A percentile compares a stretch with the other conserved stretches of the same genome.
These are phyloP conservation scores for Microcera coccophila DNA, from an alignment of 2,329 filamentous ascomycete species.

Conservation along the genomic window DNA sequence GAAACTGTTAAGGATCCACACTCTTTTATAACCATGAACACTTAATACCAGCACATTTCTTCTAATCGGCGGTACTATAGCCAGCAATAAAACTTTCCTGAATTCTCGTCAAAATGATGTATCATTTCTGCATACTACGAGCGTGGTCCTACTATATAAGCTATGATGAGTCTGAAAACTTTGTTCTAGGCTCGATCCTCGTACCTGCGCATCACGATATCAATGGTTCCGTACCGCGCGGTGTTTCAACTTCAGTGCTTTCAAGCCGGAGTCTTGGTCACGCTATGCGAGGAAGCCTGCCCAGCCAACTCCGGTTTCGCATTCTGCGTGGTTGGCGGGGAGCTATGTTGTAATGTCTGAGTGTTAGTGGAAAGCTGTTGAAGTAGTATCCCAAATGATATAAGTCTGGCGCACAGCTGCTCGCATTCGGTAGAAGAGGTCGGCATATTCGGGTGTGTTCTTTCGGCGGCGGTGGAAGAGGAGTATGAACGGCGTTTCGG, in stretches of 20 bases:
- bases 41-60: slow-evolving; percentile 16
- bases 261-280: too few relatives aligned
- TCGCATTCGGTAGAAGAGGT: slow-evolving; percentile 27
- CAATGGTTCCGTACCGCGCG: too few relatives aligned
- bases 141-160: background rate
- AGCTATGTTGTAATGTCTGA: slow-evolving; percentile 15
- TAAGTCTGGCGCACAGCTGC: slow-evolving; percentile 31
- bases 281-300: too few relatives aligned
- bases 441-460: too few relatives aligned
- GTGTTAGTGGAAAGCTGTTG: slow-evolving; percentile 33
- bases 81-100: slow-evolving; percentile 22
- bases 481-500: too few relatives aligned
- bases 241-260: too few relatives aligned
- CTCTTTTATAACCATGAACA: slow-evolving; percentile 22
- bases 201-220: too few relatives aligned
- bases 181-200: too few relatives aligned
- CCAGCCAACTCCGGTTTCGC: slow-evolving; percentile 11
- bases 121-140: background rate
- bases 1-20: slow-evolving; percentile 23
- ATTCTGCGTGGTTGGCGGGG: slow-evolving; percentile 5
- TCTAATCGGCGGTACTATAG: slow-evolving; percentile 11
- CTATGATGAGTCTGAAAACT: too few relatives aligned
- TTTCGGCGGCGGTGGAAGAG: too few relatives aligned
- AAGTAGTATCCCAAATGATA: slow-evolving; percentile 36
- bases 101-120: slow-evolving; percentile 6